Percentiles rank a stretch among this genome's conserved stretches.
Evolutionary conservation across 2,329 filamentous ascomycete genomes (phyloP).

Genomic region (Byssoonygena ceratinophila): DNA sequence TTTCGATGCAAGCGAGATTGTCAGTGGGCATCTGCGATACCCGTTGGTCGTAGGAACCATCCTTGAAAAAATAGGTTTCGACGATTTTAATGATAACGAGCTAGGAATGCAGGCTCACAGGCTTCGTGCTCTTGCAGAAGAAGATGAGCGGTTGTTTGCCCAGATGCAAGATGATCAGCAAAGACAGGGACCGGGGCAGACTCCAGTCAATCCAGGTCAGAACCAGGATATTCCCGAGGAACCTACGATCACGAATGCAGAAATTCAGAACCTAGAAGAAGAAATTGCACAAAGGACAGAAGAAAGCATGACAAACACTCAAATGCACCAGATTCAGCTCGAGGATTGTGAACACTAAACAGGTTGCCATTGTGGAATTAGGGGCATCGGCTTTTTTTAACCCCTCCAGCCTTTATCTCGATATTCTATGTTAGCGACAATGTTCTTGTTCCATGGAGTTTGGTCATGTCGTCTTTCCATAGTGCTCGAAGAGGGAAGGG

Average conservation of each 20-base stretch:
- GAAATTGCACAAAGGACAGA: constrained; percentile 26
- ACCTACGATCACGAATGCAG: constrained; percentile 8
- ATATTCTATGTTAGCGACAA: too few species aligned
- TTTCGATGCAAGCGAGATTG: constrained; percentile 53
- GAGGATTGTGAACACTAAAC: constrained; percentile 3
- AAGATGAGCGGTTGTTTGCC: constrained; percentile 26
- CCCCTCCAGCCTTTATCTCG: too few species aligned
- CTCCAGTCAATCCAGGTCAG: not conserved
- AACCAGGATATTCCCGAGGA: not conserved
- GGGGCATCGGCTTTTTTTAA: too few species aligned
- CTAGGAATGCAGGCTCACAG: constrained; percentile 36
- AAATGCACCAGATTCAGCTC: constrained; percentile 16
- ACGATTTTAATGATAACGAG: constrained; percentile 48
- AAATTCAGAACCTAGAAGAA: constrained; percentile 23
- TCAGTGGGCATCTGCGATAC: constrained; percentile 61
- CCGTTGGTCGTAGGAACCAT: constrained; percentile 57
- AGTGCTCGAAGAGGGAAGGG: not conserved
- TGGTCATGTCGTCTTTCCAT: too few species aligned
- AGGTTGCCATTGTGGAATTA: not conserved
- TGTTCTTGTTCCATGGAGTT: too few species aligned
- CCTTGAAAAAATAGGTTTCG: constrained; percentile 56
- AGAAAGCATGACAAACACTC: constrained; percentile 21
- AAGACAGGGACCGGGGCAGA: not conserved
- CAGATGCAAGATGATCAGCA: constrained; percentile 16
- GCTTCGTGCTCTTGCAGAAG: constrained; percentile 31